These are phyloP conservation scores for Sphagnurus paluster DNA, from an alignment of 1,284 basidiomycete species.

Conservation along the genomic window DNA sequence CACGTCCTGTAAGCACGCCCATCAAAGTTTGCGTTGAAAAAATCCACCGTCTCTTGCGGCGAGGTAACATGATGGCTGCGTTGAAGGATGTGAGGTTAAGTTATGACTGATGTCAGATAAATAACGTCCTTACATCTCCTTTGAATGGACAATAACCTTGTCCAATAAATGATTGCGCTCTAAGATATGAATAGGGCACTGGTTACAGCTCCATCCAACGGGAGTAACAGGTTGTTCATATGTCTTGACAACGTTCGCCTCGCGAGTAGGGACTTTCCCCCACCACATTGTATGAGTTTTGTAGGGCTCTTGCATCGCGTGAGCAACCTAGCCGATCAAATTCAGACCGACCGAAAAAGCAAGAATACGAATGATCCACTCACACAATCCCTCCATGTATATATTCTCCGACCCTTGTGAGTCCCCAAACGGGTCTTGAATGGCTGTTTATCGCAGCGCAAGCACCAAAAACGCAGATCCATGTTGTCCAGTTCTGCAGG, in stretches of 20 bases:
- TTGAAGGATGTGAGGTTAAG: too few relatives aligned
- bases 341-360: background rate
- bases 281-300: background rate
- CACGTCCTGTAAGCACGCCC: background rate
- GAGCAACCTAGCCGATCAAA: background rate
- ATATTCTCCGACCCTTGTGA: background rate
- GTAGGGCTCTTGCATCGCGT: background rate
- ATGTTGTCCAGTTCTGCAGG: slow-evolving; percentile 1
- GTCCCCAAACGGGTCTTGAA: background rate
- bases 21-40: background rate
- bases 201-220: background rate
- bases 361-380: background rate
- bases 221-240: background rate
- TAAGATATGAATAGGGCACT: background rate
- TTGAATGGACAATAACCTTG: background rate
- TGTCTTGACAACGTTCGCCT: background rate
- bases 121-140: background rate
- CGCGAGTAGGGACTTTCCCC: background rate
- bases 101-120: too few relatives aligned
- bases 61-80: background rate
- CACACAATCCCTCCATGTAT: slow-evolving; percentile 1
- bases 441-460: background rate
- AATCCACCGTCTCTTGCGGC: background rate
- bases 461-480: slow-evolving; percentile 1
- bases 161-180: background rate